A percentile compares a stretch with the other conserved stretches of the same genome.
phyloP scores from a whole-genome alignment of 805 yeast genomes.

The Yueomyces sinensis region DNA sequence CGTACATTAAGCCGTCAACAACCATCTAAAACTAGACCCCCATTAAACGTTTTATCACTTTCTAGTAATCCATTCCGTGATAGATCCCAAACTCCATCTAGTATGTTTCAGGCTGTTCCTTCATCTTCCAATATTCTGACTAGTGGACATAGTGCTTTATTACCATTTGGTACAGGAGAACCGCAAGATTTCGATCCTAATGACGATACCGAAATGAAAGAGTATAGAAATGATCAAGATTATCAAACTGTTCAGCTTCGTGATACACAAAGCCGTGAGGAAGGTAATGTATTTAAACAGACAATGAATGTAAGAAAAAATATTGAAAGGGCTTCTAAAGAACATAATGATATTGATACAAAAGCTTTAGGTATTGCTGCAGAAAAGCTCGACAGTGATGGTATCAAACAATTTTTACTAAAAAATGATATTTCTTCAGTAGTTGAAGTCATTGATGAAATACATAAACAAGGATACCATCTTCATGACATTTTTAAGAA shows the following conservation, averaged over 20 bases:
- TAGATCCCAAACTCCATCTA: background rate
- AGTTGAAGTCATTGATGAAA: slow-evolving; percentile 23
- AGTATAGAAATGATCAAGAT: slow-evolving; percentile 7
- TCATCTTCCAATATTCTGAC: slow-evolving; percentile 16
- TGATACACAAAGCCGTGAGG: slow-evolving; percentile 5
- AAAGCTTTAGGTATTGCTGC: slow-evolving; percentile 18
- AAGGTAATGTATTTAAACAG: slow-evolving; percentile 13
- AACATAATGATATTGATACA: slow-evolving; percentile 6
- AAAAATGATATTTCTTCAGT: slow-evolving; percentile 28
- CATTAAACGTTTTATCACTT: background rate
- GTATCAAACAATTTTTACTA: slow-evolving; percentile 22
- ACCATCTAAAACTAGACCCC: background rate
- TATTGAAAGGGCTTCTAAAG: slow-evolving; percentile 3
- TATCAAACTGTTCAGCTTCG: slow-evolving; percentile 2
- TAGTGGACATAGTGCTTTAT: slow-evolving; percentile 19
- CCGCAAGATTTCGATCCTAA: slow-evolving; percentile 16
- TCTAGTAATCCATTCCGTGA: background rate
- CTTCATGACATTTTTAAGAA: slow-evolving; percentile 23
- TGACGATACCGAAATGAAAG: slow-evolving; percentile 18
- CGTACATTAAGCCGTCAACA: slow-evolving; percentile 4
- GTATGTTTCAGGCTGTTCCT: slow-evolving; percentile 5
- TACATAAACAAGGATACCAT: slow-evolving; percentile 28
- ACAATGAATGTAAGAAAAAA: slow-evolving; percentile 7
- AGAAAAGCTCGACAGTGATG: slow-evolving; percentile 24
- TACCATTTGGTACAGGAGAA: slow-evolving; percentile 26